These are phyloP conservation scores for Hypoxylon sp. DNA, from an alignment of 2,329 filamentous ascomycete species.

Conservation along the genomic window DNA sequence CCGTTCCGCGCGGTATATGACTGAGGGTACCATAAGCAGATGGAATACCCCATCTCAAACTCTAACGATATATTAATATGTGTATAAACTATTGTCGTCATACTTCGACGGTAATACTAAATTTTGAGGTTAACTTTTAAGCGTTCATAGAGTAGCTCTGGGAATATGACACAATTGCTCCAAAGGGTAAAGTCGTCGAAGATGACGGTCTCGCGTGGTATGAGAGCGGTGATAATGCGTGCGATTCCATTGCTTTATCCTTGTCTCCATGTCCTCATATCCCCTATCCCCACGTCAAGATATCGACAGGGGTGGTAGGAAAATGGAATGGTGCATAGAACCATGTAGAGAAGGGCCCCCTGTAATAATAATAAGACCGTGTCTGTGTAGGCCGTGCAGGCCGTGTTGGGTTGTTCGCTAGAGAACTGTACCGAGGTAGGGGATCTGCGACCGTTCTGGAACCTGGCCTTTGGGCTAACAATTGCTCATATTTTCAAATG, in stretches of 20 bases:
- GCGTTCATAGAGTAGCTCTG: neutral
- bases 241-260: slow-evolving; percentile 28
- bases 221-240: slow-evolving; percentile 37
- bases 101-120: slow-evolving; percentile 12
- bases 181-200: slow-evolving; percentile 29
- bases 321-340: slow-evolving; percentile 42
- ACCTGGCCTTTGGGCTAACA: slow-evolving; percentile 35
- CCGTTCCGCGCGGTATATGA: slow-evolving; percentile 26
- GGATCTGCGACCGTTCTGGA: slow-evolving; percentile 41
- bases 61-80: neutral
- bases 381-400: slow-evolving; percentile 26
- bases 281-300: slow-evolving; percentile 20
- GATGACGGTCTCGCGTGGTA: slow-evolving; percentile 37
- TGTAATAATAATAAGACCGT: slow-evolving; percentile 33
- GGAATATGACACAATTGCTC: neutral
- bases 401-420: slow-evolving; percentile 13
- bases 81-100: neutral
- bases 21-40: neutral
- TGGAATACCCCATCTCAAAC: neutral
- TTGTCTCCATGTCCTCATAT: too few relatives aligned
- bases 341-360: slow-evolving; percentile 36
- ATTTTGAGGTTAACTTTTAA: neutral
- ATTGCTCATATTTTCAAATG: slow-evolving; percentile 15
- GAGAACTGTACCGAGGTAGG: slow-evolving; percentile 37
- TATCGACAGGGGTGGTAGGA: slow-evolving; percentile 39